Base-by-base conservation (phyloP, 2,329 filamentous ascomycete species). In the Ceratocystis variospora region DNA sequence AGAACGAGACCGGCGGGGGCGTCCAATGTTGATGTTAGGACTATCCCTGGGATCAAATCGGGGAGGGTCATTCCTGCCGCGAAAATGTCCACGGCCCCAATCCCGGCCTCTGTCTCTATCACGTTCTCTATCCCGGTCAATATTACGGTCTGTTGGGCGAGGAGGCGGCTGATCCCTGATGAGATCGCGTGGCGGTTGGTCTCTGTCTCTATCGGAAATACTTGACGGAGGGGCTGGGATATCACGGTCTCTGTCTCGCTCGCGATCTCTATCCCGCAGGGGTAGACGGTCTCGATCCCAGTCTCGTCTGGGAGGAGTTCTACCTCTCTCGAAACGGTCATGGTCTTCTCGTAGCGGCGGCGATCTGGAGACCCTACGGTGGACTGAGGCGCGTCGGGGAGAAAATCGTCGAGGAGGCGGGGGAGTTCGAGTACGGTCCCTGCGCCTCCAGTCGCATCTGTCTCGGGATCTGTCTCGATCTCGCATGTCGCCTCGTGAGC, bases 1-100 rank as follows among this genome's bases (percentile, higher is more conserved):
- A 44, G 82, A 84, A 61, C 82, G 77, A 28, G 82, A 84, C 70
- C 82, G 77, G 69, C 80, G 77, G 33, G 45, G 55, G 31, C 63
- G 25, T n/a, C 44, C 63, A 10, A 33, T 44, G 5, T 28, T 41
- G 10, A 33, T 44, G 5, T 28, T 41, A 44, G 61, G 53, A 22
- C 46, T 45, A n/a, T 59, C 48, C n/a, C 46, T 53, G 33, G 44
- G 31, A 59, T 65, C 69, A 53, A 68, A 70, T 62, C 75, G 64
- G 72, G 71, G 64, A 72, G 71, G 61, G 71, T 74, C 71, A 45
- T 74, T 70, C 68, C 69, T 68, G 50, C 71, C 68, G 67, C 70
- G 68, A 3, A 70, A 67, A 31, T 68, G 64, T 8, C 68, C 72
- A 65, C 73, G 75, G 64, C 76, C 77, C 55, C 75, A 70, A 33